Percentiles rank a stretch among this genome's conserved stretches.
Conservation (phyloP, 176 grass and related monocot genomes). For the Pharus latifolius region DNA sequence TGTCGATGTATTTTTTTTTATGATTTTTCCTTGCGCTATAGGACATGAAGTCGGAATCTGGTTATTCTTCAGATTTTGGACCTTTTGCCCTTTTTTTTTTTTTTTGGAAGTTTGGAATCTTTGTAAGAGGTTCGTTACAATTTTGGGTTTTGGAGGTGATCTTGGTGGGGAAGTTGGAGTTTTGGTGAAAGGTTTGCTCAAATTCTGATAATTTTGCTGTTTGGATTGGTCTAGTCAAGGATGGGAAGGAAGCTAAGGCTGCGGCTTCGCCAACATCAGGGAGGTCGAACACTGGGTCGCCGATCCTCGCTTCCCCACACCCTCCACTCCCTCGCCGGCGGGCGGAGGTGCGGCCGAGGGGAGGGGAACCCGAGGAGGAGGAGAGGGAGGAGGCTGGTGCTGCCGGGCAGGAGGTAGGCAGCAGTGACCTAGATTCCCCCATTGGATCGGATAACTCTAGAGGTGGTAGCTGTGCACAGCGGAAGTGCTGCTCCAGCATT, state of each 20-base stretch:
- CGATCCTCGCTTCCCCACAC: conserved; percentile 24
- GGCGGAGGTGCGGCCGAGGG: conserved; percentile 5
- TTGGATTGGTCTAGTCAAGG: conserved; percentile 41
- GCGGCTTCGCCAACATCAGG: conserved; percentile 10
- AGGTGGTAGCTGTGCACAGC: not conserved
- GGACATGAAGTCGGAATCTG: too few species aligned
- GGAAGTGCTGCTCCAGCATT: conserved; percentile 23
- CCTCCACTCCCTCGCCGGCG: conserved; percentile 41
- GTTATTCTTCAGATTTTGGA: too few species aligned
- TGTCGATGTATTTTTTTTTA: not conserved
- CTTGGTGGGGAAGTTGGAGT: not conserved
- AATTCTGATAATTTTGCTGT: conserved; percentile 9
- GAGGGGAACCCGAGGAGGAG: conserved; percentile 18
- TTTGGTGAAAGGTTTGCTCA: not conserved
- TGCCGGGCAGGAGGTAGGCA: conserved; percentile 6
- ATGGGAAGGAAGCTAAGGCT: conserved; percentile 35
- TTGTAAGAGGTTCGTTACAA: not conserved
- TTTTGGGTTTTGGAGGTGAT: not conserved
- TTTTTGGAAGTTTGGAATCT: not conserved
- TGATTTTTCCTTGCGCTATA: too few species aligned
- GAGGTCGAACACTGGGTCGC: conserved; percentile 36
- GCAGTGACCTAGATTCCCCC: conserved; percentile 47
- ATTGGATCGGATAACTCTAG: conserved; percentile 35
- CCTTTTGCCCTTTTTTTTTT: not conserved
- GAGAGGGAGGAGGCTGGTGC: conserved; percentile 13